Percentiles rank a stretch among this genome's conserved stretches.
These are phyloP conservation scores for Alternaria triticina DNA, from an alignment of 2,329 filamentous ascomycete species.

Conservation along the genomic window DNA sequence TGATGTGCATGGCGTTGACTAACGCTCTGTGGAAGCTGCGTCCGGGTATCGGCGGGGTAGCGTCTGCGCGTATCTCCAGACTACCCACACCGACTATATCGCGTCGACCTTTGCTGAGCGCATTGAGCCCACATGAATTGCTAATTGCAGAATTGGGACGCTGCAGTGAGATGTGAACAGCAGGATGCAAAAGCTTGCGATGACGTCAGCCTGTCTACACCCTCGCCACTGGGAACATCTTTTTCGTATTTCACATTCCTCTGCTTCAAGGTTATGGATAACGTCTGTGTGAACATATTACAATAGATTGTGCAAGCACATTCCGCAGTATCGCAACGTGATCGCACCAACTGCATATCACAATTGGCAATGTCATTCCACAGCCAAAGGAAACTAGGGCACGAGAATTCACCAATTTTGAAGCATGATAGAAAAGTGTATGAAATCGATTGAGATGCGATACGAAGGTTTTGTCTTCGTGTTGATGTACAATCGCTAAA, in stretches of 20 bases:
- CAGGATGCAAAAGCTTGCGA: neutral
- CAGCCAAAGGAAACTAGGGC: neutral
- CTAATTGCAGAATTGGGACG: neutral
- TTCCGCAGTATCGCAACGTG: neutral
- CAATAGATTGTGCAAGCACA: fast-evolving
- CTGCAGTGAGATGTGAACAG: neutral
- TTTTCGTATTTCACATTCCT: neutral
- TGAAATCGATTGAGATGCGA: constrained; percentile 6
- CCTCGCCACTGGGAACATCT: neutral
- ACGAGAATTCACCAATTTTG: neutral
- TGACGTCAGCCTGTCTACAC: neutral
- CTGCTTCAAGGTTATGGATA: neutral
- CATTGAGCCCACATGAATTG: neutral
- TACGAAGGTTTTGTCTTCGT: neutral
- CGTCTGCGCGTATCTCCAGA: neutral
- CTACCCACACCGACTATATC: constrained; percentile 3
- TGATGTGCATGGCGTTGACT: neutral
- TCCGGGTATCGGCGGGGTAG: constrained; percentile 15
- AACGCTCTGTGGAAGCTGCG: constrained; percentile 1
- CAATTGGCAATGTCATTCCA: neutral
- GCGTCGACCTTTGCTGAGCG: neutral
- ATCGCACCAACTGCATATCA: neutral
- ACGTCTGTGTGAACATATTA: neutral
- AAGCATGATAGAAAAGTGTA: neutral
- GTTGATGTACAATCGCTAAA: neutral